phyloP scores from a whole-genome alignment of 306 rosid genomes.

The Myrica gale region DNA sequence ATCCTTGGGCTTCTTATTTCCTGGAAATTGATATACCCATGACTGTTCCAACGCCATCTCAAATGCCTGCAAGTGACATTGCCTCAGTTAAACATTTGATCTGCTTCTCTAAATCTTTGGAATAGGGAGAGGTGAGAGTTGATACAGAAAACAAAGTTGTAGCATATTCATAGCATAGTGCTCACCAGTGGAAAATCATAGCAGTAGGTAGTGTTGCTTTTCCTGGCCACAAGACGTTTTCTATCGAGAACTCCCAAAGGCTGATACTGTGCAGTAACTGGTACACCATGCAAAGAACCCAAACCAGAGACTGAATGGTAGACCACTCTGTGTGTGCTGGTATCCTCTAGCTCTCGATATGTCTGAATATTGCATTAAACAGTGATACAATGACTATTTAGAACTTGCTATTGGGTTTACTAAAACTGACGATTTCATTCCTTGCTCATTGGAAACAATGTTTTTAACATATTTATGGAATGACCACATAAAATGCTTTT shows the following conservation, averaged over 20 bases:
- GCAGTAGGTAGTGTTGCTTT: conserved; percentile 90
- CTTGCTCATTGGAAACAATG: not conserved
- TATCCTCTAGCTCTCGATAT: conserved; percentile 77
- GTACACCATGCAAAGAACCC: conserved; percentile 71
- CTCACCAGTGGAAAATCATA: conserved; percentile 95
- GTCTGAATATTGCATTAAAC: conserved; percentile 49
- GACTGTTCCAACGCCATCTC: conserved; percentile 77
- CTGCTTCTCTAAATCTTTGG: not conserved
- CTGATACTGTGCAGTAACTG: conserved; percentile 75
- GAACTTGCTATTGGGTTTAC: not conserved
- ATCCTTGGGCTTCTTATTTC: conserved; percentile 44
- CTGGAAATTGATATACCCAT: conserved; percentile 61
- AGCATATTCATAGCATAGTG: conserved; percentile 17
- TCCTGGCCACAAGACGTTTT: conserved; percentile 83
- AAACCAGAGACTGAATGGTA: conserved; percentile 55
- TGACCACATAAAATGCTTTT: not conserved
- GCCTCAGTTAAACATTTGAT: conserved; percentile 28
- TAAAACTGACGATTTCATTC: not conserved
- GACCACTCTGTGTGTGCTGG: conserved; percentile 50
- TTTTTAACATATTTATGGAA: not conserved
- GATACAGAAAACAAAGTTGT: conserved; percentile 10
- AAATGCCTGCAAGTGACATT: conserved; percentile 67
- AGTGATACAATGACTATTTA: conserved; percentile 26
- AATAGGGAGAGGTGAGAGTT: not conserved
- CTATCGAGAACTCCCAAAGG: conserved; percentile 78